A percentile compares a stretch with the other conserved stretches of the same genome.
Evolutionary conservation across 2,329 filamentous ascomycete species (phyloP).

Genomic region (Botrytis byssoidea): DNA sequence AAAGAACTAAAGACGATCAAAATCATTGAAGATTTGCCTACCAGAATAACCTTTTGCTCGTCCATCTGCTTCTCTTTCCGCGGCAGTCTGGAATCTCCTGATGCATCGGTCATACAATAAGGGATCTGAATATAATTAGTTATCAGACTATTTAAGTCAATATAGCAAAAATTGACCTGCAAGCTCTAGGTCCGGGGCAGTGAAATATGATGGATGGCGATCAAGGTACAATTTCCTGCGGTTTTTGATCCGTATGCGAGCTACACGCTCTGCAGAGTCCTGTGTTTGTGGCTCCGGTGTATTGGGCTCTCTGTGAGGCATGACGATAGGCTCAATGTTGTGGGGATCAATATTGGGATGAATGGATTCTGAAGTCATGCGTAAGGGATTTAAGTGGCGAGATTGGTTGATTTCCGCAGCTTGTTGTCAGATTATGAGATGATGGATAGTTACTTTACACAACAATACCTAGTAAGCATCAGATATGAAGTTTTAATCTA

Average conservation of each 20-base stretch:
- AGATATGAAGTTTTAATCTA: background rate
- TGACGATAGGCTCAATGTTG: conserved; percentile 20
- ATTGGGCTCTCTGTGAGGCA: conserved; percentile 34
- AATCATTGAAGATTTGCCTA: background rate
- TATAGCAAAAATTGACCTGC: conserved; percentile 30
- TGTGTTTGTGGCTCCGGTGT: conserved; percentile 14
- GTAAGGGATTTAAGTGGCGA: conserved; percentile 7
- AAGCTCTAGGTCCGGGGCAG: conserved; percentile 38
- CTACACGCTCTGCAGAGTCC: conserved; percentile 26
- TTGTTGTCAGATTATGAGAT: background rate
- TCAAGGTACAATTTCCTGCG: conserved; percentile 40
- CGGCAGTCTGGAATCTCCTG: conserved; percentile 38
- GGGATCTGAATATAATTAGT: conserved; percentile 36
- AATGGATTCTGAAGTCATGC: conserved; percentile 18
- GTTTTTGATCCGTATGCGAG: conserved; percentile 38
- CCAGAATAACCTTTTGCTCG: conserved; percentile 40
- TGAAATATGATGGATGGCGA: conserved; percentile 39
- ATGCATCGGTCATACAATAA: conserved; percentile 40
- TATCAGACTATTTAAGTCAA: background rate
- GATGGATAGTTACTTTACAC: background rate
- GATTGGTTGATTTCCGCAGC: background rate
- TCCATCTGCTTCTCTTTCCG: conserved; percentile 40
- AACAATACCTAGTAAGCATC: background rate
- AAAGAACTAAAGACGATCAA: background rate
- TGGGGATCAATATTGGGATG: conserved; percentile 11